Base-by-base conservation (phyloP, 2,329 filamentous ascomycete species). In the Leptodontidium sp. region DNA sequence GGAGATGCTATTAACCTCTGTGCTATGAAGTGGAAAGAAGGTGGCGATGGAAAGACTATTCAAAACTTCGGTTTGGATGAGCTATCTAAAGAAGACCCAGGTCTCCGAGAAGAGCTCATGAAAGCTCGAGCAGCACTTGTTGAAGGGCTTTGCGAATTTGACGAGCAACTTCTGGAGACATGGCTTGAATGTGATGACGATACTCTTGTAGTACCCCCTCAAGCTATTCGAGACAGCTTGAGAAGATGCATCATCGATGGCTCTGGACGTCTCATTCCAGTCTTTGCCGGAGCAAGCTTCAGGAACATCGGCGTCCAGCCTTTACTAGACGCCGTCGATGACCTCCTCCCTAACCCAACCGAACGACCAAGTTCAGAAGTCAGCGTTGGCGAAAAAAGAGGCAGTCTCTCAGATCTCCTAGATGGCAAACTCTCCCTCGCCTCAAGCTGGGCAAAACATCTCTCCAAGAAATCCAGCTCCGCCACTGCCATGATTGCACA, bases 251-350 rank as follows among this genome's bases (percentile, higher is more conserved):
- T 97, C 6, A 84, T 90, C 6, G 84, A 85, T 58, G 88, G 90
- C 0, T 86, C 91, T 11, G 93, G 93, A 62, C 84, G 82, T n/a
- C 84, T 97, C 21, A 91, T 96, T 53, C 95, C 95, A 0, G 87
- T 98, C 0, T 97, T 97, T 80, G 93, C 93, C 0, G 95, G 95
- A 2, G 94, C 95, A 5, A 98, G 94, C 79, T 94, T 98, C 80
- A 89, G 92, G 52, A 97, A 98, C 73, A 93, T 98, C 70, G 96
- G 96, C 8, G 94, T 98, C 4, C 93, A 98, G 78, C 93, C 94
- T 35, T 84, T 99, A 26, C 86, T 98, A 64, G 94, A 98, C 78
- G 93, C 93, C 47, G 89, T 98, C 14, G 88, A 93, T 9, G 93
- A 98, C 76, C 90, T 98, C 57, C 84, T 98, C 2, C 96, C 96